Percentiles rank a stretch among this genome's conserved stretches.
Conservation (phyloP, 371 early-diverging fungal genomes). For the Mortierella sp. region DNA sequence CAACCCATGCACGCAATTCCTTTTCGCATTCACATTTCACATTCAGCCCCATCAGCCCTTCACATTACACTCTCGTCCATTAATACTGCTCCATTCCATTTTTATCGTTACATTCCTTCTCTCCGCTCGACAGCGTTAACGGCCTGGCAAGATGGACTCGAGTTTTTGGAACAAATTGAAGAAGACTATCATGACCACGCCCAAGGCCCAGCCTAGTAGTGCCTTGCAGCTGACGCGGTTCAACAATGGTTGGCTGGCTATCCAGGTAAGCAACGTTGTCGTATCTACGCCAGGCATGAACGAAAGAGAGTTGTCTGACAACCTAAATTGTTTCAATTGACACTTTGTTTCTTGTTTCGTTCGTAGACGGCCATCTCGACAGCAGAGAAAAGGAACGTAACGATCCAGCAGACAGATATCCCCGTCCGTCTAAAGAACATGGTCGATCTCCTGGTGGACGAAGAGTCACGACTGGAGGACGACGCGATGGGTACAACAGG, state of each 20-base stretch:
- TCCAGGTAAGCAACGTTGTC: conserved; percentile 73
- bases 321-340: no score
- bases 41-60: neutral
- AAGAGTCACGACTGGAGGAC: conserved; percentile 81
- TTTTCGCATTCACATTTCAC: neutral
- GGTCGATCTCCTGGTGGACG: conserved; percentile 92
- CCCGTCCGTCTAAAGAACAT: conserved; percentile 82
- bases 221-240: conserved; percentile 81
- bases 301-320: no score
- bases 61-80: neutral
- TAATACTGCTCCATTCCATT: no score
- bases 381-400: conserved; percentile 67
- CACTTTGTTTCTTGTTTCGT: neutral
- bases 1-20: neutral
- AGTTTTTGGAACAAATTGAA: conserved; percentile 57
- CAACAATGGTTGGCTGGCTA: conserved; percentile 81
- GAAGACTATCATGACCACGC: conserved; percentile 73
- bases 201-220: conserved; percentile 72
- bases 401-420: conserved; percentile 86
- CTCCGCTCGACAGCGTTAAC: no score
- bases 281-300: no score
- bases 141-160: no score
- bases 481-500: conserved; percentile 81
- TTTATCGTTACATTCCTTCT: no score
- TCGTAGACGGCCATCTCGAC: conserved; percentile 69